A percentile compares a stretch with the other conserved stretches of the same genome.
phyloP scores from a whole-genome alignment of 305 asterid genomes.

The Fraxinus dipetala region DNA sequence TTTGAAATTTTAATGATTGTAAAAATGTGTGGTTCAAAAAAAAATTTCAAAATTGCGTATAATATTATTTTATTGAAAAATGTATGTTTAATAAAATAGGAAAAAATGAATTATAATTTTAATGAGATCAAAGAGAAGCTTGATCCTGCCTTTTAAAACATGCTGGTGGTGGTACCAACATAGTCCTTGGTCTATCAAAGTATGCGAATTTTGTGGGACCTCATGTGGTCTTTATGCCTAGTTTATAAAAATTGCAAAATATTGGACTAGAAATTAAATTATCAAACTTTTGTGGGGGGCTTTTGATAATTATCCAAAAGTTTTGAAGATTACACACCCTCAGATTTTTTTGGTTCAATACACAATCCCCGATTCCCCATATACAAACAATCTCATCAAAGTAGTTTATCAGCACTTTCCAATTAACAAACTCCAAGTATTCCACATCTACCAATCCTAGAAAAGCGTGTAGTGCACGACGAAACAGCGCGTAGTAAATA shows the following conservation, averaged over 20 bases:
- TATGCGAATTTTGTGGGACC: neutral
- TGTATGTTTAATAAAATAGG: too few relatives aligned
- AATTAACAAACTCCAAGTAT: neutral
- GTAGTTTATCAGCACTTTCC: constrained; percentile 6
- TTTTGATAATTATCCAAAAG: neutral
- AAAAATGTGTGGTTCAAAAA: too few relatives aligned
- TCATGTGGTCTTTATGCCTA: neutral
- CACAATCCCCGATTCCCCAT: neutral
- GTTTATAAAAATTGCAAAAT: neutral
- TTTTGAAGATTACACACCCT: neutral
- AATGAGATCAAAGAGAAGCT: neutral
- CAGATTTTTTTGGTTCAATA: neutral
- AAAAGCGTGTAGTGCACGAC: constrained; percentile 9
- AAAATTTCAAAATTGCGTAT: too few relatives aligned
- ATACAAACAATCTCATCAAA: neutral
- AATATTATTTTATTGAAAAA: too few relatives aligned
- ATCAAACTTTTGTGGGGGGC: neutral
- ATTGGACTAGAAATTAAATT: neutral
- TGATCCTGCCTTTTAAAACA: neutral
- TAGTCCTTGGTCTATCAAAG: neutral
- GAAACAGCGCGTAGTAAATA: constrained; percentile 6
- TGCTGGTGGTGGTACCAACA: neutral
- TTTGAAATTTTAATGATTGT: neutral
- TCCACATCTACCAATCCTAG: neutral
- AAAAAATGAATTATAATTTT: too few relatives aligned